Percentiles rank a stretch among this genome's conserved stretches.
These are phyloP conservation scores for Chenopodium album DNA, from an alignment of 148 eudicot genomes.

Conservation along the genomic window DNA sequence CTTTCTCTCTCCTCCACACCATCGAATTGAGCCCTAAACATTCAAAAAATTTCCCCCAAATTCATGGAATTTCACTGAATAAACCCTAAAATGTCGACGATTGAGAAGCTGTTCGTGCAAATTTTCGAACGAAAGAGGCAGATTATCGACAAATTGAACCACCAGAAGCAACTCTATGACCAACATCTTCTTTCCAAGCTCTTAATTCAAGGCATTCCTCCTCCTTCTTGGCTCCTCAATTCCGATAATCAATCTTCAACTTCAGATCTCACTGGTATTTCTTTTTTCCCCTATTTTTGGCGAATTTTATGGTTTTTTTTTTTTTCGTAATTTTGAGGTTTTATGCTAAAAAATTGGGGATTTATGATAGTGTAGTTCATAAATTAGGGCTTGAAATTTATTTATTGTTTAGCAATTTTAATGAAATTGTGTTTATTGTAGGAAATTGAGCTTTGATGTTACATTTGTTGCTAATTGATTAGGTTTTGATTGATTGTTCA, in stretches of 20 bases:
- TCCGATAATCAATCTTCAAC: constrained; percentile 17
- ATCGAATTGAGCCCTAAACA: background rate
- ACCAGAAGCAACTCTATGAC: constrained; percentile 55
- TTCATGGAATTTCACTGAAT: constrained; percentile 1
- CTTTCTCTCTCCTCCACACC: background rate
- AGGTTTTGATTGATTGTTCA: constrained; percentile 1
- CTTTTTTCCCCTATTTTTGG: background rate
- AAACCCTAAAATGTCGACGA: constrained; percentile 40
- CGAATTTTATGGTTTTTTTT: background rate
- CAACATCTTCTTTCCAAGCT: constrained; percentile 74
- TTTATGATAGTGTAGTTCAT: background rate
- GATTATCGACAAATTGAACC: constrained; percentile 57
- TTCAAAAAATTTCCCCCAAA: constrained; percentile 5
- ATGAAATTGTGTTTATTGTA: background rate
- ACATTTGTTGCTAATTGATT: background rate
- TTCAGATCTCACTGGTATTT: constrained; percentile 52
- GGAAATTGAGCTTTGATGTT: background rate
- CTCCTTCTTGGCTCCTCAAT: constrained; percentile 53
- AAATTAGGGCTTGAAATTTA: background rate
- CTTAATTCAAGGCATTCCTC: constrained; percentile 63
- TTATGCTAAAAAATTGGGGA: background rate
- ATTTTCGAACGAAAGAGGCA: constrained; percentile 66
- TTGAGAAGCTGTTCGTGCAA: constrained; percentile 70
- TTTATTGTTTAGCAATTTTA: background rate
- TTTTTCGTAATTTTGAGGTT: background rate